phyloP scores from a whole-genome alignment of 371 early-diverging fungal genomes.

The Rhizopus arrhizus region DNA sequence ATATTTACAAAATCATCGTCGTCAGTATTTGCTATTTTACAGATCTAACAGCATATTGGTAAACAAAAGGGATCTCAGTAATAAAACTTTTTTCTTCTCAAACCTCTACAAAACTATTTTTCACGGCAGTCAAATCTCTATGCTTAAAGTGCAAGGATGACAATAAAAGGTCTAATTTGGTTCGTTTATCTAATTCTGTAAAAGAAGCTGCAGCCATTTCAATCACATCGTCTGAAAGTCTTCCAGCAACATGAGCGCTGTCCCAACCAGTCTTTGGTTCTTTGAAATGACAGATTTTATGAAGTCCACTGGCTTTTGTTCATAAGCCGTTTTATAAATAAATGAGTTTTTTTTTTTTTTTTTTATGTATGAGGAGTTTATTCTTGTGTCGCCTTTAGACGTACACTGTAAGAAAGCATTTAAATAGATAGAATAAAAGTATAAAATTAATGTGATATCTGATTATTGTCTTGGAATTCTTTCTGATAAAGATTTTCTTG shows the following conservation, averaged over 20 bases:
- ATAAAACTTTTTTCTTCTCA: no score
- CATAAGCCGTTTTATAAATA: no score
- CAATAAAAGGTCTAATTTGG: slow-evolving; percentile 26
- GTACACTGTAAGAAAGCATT: no score
- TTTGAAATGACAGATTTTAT: no score
- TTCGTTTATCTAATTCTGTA: slow-evolving; percentile 24
- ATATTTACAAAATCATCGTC: slow-evolving; percentile 26
- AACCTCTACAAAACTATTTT: slow-evolving; percentile 27
- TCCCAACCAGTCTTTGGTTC: slow-evolving; percentile 31
- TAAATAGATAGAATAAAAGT: no score
- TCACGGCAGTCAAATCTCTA: slow-evolving; percentile 18
- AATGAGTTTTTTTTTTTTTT: no score
- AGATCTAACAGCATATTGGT: slow-evolving; percentile 13
- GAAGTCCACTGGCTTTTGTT: no score
- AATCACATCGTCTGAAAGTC: slow-evolving; percentile 37
- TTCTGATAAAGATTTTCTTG: no score
- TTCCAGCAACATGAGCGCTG: slow-evolving; percentile 34
- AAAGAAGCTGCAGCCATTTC: slow-evolving; percentile 23
- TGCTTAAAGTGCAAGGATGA: slow-evolving; percentile 23
- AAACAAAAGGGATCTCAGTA: neutral
- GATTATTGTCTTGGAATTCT: no score
- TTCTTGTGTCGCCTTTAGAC: no score
- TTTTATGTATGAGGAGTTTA: no score
- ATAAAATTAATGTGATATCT: no score
- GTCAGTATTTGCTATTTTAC: slow-evolving; percentile 23